A percentile compares a stretch with the other conserved stretches of the same genome.
Evolutionary conservation across 1,284 basidiomycete genomes (phyloP).

Genomic region (Microbotryum silenes-acaulis): DNA sequence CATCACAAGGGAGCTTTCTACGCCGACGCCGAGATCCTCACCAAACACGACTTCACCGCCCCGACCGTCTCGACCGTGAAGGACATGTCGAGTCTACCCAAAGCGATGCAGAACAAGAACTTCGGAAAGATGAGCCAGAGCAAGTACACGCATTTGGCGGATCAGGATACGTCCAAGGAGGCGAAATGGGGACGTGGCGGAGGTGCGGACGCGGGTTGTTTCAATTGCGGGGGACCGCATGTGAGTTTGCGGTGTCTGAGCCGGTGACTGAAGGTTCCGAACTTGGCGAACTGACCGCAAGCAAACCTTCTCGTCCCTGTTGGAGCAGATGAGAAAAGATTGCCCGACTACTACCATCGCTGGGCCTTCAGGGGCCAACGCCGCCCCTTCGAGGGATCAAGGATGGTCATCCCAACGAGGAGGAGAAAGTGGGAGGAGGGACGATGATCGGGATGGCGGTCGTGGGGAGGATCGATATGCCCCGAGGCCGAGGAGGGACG

Average conservation of each 20-base stretch:
- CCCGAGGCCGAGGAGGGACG: constrained; percentile 7
- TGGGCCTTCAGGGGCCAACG: constrained; percentile 27
- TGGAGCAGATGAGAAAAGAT: constrained; percentile 37
- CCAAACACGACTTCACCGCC: constrained; percentile 75
- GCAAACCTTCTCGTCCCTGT: neutral
- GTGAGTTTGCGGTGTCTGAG: neutral
- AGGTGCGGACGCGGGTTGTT: constrained; percentile 55
- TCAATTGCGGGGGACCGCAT: constrained; percentile 53
- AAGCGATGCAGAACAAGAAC: constrained; percentile 95
- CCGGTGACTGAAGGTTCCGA: neutral
- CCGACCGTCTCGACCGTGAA: constrained; percentile 70
- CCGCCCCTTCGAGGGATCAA: neutral
- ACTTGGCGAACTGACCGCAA: too few relatives aligned
- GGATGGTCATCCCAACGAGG: neutral
- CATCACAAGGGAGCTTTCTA: constrained; percentile 99
- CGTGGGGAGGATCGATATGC: constrained; percentile 1
- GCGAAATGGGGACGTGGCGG: constrained; percentile 35
- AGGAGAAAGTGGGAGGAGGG: neutral
- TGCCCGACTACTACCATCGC: constrained; percentile 29
- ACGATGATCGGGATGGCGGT: constrained; percentile 8
- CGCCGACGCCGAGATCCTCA: constrained; percentile 75
- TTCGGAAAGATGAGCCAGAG: constrained; percentile 88
- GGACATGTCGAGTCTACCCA: constrained; percentile 76
- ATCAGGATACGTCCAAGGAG: constrained; percentile 76
- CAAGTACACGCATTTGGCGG: constrained; percentile 86